Percentiles rank a stretch among this genome's conserved stretches.
phyloP scores from a whole-genome alignment of 495 filamentous ascomycete genomes.

The Evernia prunastri region DNA sequence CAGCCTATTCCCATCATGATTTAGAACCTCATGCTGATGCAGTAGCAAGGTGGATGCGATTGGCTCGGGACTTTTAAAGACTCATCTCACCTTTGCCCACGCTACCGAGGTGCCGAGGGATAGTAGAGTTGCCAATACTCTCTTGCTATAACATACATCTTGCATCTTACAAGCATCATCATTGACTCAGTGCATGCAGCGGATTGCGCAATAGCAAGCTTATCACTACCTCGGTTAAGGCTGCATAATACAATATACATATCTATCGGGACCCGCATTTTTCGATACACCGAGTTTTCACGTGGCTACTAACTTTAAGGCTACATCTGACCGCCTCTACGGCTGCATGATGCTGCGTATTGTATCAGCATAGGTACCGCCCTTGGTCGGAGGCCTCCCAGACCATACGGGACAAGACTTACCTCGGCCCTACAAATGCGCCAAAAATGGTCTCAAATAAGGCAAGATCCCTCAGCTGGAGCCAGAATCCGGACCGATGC shows the following conservation, averaged over 20 bases:
- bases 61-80: background rate
- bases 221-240: background rate
- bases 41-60: background rate
- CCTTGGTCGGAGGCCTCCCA: too few species aligned
- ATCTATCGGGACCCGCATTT: background rate
- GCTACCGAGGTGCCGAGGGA: background rate
- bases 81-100: background rate
- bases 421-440: too few species aligned
- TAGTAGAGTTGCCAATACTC: background rate
- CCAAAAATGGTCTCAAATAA: background rate
- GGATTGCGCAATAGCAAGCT: background rate
- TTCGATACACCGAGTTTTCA: background rate
- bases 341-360: background rate
- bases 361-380: background rate
- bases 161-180: background rate
- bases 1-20: too few species aligned
- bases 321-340: background rate
- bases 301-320: background rate
- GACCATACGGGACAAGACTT: too few species aligned
- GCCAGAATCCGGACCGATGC: background rate
- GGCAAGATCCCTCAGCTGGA: background rate
- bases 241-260: background rate
- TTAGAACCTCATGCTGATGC: too few species aligned
- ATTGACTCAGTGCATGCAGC: background rate
- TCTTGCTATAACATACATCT: background rate